A percentile compares a stretch with the other conserved stretches of the same genome.
These are phyloP conservation scores for Comarum palustre DNA, from an alignment of 306 rosid genomes.

Conservation along the genomic window DNA sequence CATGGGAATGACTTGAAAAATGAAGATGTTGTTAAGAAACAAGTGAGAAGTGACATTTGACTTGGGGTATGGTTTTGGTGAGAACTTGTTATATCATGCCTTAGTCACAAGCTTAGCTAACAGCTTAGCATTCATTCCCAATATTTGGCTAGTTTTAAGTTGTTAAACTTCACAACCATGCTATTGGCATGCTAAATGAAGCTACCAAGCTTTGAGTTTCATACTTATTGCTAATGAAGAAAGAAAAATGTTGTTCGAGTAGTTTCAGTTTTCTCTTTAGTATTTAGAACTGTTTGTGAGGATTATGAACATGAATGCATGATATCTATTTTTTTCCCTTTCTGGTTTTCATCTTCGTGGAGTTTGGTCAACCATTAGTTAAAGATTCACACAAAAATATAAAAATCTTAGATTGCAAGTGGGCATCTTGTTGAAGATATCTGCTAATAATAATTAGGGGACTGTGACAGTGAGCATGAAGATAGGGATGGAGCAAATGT, in stretches of 20 bases:
- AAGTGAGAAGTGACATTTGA: conserved; percentile 28
- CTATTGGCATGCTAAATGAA: background rate
- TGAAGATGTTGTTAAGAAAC: conserved; percentile 19
- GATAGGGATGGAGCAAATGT: background rate
- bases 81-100: conserved; percentile 53
- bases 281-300: background rate
- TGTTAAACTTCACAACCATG: conserved; percentile 7
- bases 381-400: background rate
- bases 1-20: conserved; percentile 25
- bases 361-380: conserved; percentile 6
- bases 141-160: background rate
- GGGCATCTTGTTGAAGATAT: background rate
- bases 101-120: conserved; percentile 22
- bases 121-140: conserved; percentile 20
- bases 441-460: background rate
- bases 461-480: background rate
- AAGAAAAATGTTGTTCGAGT: background rate
- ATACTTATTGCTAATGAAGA: background rate
- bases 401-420: background rate
- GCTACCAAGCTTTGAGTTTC: background rate
- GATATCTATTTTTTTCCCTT: background rate
- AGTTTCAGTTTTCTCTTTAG: background rate
- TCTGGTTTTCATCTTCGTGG: background rate
- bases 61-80: conserved; percentile 41
- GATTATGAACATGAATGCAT: background rate